Conservation (phyloP, 495 filamentous ascomycete species). For the Geopyxis carbonaria region DNA sequence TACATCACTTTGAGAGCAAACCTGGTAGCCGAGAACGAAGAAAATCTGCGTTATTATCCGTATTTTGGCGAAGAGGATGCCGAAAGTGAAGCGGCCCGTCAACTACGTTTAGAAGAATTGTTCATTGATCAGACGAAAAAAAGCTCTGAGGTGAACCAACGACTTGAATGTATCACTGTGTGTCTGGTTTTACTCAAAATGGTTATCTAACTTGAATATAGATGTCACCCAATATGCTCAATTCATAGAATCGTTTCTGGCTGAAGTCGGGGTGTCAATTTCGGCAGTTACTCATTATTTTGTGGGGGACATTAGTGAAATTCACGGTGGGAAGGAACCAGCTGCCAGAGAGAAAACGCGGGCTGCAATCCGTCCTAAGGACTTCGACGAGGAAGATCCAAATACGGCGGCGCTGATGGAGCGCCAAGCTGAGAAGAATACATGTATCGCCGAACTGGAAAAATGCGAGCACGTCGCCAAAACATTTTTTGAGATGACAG, state of each 20-base stretch:
- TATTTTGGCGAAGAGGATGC: conserved; percentile 27
- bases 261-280: conserved; percentile 12
- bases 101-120: conserved; percentile 19
- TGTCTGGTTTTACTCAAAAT: neutral
- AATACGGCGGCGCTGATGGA: conserved; percentile 13
- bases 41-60: conserved; percentile 25
- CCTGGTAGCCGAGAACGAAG: conserved; percentile 26
- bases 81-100: conserved; percentile 18
- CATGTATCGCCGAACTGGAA: conserved; percentile 16
- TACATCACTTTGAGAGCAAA: conserved; percentile 26
- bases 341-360: too few species aligned
- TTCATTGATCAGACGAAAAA: conserved; percentile 23
- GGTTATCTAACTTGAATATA: conserved; percentile 7
- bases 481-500: conserved; percentile 14
- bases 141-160: conserved; percentile 11
- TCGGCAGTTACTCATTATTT: conserved; percentile 16
- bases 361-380: too few species aligned
- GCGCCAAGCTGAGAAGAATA: conserved; percentile 13
- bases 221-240: conserved; percentile 15
- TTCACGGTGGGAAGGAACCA: neutral
- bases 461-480: too few species aligned
- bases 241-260: conserved; percentile 18
- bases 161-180: conserved; percentile 14
- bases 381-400: conserved; percentile 17
- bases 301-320: conserved; percentile 9